Conservation (phyloP, 2,329 filamentous ascomycete species). For the Aspergillus tamarii region DNA sequence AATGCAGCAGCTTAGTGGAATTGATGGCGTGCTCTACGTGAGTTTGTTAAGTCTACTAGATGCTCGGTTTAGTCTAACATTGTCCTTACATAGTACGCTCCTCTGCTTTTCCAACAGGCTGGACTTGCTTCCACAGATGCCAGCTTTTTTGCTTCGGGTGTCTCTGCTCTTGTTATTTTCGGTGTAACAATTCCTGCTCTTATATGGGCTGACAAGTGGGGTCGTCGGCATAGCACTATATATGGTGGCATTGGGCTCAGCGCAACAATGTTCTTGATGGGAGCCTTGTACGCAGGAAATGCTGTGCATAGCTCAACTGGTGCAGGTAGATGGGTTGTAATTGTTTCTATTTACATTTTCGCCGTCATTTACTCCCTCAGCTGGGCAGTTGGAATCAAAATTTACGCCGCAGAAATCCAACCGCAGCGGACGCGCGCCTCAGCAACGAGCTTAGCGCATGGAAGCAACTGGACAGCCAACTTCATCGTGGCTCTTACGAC, state of each 20-base stretch:
- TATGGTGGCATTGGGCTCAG: slow-evolving; percentile 57
- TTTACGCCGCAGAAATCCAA: slow-evolving; percentile 64
- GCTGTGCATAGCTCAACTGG: slow-evolving; percentile 32
- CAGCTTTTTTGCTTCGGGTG: slow-evolving; percentile 63
- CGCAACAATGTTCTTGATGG: slow-evolving; percentile 40
- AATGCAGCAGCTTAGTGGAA: slow-evolving; percentile 64
- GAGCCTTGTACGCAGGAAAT: slow-evolving; percentile 36
- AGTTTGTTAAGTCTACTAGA: slow-evolving; percentile 24
- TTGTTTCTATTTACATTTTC: slow-evolving; percentile 34
- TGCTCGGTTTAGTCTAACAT: background rate
- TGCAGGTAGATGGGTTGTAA: slow-evolving; percentile 35
- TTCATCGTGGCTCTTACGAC: slow-evolving; percentile 51
- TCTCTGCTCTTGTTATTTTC: slow-evolving; percentile 63
- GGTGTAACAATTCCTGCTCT: slow-evolving; percentile 60
- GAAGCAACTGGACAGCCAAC: slow-evolving; percentile 39
- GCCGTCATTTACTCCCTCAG: slow-evolving; percentile 38
- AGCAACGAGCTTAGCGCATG: slow-evolving; percentile 57
- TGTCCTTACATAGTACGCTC: slow-evolving; percentile 55
- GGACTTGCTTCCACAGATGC: slow-evolving; percentile 58
- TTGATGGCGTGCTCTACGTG: slow-evolving; percentile 65
- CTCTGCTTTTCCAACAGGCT: slow-evolving; percentile 62
- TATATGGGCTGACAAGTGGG: slow-evolving; percentile 61
- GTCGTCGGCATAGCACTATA: slow-evolving; percentile 58
- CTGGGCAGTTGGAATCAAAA: slow-evolving; percentile 60
- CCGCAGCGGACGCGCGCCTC: slow-evolving; percentile 58